These are phyloP conservation scores for Aspergillus carbonarius DNA, from an alignment of 2,329 filamentous ascomycete genomes.

Conservation along the genomic window DNA sequence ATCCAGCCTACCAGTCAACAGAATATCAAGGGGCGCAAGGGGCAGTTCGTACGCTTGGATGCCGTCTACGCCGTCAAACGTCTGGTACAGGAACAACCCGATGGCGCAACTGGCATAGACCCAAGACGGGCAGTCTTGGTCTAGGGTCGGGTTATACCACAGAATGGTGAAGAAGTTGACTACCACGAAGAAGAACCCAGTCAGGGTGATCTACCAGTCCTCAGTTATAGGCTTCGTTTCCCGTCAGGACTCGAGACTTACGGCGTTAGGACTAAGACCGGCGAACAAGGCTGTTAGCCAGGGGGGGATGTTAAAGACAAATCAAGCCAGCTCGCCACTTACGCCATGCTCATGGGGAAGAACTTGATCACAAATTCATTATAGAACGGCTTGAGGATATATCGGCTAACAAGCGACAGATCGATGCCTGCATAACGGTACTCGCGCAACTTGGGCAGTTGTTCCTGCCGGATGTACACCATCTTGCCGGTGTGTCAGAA, in stretches of 20 bases:
- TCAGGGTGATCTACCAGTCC: constrained; percentile 70
- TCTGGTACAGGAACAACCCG: constrained; percentile 94
- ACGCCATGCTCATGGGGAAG: constrained; percentile 95
- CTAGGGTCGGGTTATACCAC: constrained; percentile 93
- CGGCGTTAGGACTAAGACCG: constrained; percentile 48
- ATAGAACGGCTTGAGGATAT: constrained; percentile 97
- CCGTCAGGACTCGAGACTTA: constrained; percentile 30
- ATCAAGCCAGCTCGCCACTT: constrained; percentile 37
- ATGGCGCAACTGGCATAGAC: constrained; percentile 90
- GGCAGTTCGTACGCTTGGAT: constrained; percentile 70
- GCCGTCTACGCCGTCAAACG: constrained; percentile 95
- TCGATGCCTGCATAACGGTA: constrained; percentile 97
- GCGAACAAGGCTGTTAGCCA: constrained; percentile 16
- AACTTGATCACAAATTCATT: constrained; percentile 88
- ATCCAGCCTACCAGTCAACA: constrained; percentile 2
- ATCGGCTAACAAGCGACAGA: constrained; percentile 83
- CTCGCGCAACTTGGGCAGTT: constrained; percentile 81
- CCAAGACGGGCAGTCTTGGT: constrained; percentile 91
- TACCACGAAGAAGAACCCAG: constrained; percentile 86
- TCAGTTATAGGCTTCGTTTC: constrained; percentile 14
- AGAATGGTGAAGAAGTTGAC: constrained; percentile 86
- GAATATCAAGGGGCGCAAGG: constrained; percentile 23
- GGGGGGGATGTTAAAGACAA: constrained; percentile 4
- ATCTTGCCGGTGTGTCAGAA: constrained; percentile 52
- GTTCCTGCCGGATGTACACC: constrained; percentile 93